Evolutionary conservation across 495 filamentous ascomycete genomes (phyloP), one percentile per base, ranked within the genome.

Genomic region (Aspergillus saccharolyticus): DNA sequence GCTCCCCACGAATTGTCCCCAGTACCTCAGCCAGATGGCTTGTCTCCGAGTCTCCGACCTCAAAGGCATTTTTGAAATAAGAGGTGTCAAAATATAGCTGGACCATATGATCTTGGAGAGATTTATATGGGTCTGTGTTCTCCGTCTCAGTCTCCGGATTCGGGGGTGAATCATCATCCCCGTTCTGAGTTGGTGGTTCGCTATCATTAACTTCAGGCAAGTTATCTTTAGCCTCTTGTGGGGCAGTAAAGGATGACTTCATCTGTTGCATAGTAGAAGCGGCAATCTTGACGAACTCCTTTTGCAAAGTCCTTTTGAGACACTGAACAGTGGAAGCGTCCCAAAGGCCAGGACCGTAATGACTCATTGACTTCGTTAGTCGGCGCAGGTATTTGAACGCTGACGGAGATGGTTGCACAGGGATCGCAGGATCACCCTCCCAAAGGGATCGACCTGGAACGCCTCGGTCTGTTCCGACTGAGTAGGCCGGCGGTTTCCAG

Each of bases 31-130:
- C 68, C 44, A 88, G 65, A 47, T 73, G 62, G 42, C 67, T 70
- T 18, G 75, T 65, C 3, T 69, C 62, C 1, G 62, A 55, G n/a
- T 55, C 61, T 15, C 62, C 53, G 43, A 33, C 30, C 0, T 54
- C 65, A 4, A 80, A 65, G 21, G 78, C 82, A 55, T 73, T 63
- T 15, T 79, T 70, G 15, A 97, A 76, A 56, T 91, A 89, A 28
- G 82, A 59, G 8, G 86, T 69, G 65, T 98, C 94, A 61, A 95
- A 94, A 19, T 92, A 76, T 48, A 86, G 79, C 63, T 97, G 94
- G 6, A 87, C 78, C 10, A 83, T 78, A 61, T 82, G 72, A 52
- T 89, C 85, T 3, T 68, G 75, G 8, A 69, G n/a, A 25, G 55
- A 18, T 12, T 70, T 56, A 46, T 48, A n/a, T 9, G 58, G 51